Evolutionary conservation across 2,329 filamentous ascomycete genomes (phyloP), one percentile per base, ranked within the genome.

Genomic region (Fusarium sp.): DNA sequence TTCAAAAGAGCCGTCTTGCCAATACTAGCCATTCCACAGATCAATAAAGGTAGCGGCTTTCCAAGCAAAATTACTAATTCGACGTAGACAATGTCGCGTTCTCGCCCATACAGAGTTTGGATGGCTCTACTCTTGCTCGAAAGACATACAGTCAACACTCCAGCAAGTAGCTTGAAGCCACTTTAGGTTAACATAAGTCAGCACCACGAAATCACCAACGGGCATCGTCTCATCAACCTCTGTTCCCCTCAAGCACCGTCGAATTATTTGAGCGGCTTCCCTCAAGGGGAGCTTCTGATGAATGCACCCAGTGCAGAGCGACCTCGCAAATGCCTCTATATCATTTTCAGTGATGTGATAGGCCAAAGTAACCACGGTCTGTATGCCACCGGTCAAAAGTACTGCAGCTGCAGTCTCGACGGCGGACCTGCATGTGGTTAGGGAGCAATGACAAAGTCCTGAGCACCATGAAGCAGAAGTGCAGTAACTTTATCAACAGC

Each of bases 141-240:
- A 14, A 47, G 44, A 12, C 14, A 30, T 30, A 26, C 0, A n/a
- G 10, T 16, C 20, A 47, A 9, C 20, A 0, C 20, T 0, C 14
- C 22, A n/a, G 10, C 14, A n/a, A 7, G 14, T 47, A 9, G 26
- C n/a, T 30, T 20, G 26, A 30, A 30, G 44, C 44, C 44, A 30
- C 7, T 47, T 14, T 16, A 20, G 11, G 14, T 30, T n/a, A 14
- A 47, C 14, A 16, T 30, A 30, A 30, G 7, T n/a, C 20, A 47
- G 14, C 10, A 2, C 44, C 44, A 47, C 20, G 20, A 47, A 47
- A 30, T 30, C 44, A 6, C 20, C n/a, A 30, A 30, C 6, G 14
- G 24, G 24, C 24, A 16, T 8, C 10, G 7, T 30, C 26, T 30
- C 26, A 30, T 47, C 26, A 3, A 1, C 26, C 20, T 30, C 14